Evolutionary conservation across 176 grass and related monocot species (phyloP).

Genomic region (Miscanthus lutarioriparius): DNA sequence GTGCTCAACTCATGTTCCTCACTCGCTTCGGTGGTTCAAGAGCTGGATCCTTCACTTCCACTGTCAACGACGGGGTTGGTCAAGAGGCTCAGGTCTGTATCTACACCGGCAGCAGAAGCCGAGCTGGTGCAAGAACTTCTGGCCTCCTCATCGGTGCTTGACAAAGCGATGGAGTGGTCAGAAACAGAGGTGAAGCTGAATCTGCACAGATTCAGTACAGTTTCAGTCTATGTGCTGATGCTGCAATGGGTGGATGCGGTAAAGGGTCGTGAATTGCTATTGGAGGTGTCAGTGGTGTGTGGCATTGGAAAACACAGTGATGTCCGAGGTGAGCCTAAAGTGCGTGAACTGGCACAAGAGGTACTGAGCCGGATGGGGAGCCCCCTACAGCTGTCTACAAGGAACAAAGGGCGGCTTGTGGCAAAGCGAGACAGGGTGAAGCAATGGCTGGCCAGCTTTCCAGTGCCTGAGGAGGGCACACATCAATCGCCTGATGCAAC

Average conservation of each 20-base stretch:
- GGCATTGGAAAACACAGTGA: constrained; percentile 80
- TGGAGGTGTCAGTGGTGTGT: constrained; percentile 72
- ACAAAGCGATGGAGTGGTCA: constrained; percentile 62
- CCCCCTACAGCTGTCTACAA: constrained; percentile 61
- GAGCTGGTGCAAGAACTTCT: constrained; percentile 65
- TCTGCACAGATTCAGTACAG: constrained; percentile 69
- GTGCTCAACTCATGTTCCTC: constrained; percentile 65
- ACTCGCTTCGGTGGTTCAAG: constrained; percentile 30
- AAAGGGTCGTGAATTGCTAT: constrained; percentile 29
- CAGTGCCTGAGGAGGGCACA: constrained; percentile 19
- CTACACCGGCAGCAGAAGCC: constrained; percentile 46
- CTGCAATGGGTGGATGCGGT: constrained; percentile 71
- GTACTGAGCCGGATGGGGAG: constrained; percentile 63
- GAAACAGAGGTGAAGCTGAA: constrained; percentile 77
- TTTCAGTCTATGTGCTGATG: constrained; percentile 71
- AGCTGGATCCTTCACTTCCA: constrained; percentile 45
- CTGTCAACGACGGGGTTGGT: constrained; percentile 44
- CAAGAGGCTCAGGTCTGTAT: constrained; percentile 44
- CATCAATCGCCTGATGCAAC: neutral
- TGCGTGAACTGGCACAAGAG: constrained; percentile 64
- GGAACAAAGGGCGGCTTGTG: constrained; percentile 67
- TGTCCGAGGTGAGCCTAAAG: constrained; percentile 58
- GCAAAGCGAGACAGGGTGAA: constrained; percentile 56
- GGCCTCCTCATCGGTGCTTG: constrained; percentile 44
- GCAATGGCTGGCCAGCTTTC: constrained; percentile 56